Base-by-base conservation (phyloP, 495 filamentous ascomycete genomes). In the Podospora australis region DNA sequence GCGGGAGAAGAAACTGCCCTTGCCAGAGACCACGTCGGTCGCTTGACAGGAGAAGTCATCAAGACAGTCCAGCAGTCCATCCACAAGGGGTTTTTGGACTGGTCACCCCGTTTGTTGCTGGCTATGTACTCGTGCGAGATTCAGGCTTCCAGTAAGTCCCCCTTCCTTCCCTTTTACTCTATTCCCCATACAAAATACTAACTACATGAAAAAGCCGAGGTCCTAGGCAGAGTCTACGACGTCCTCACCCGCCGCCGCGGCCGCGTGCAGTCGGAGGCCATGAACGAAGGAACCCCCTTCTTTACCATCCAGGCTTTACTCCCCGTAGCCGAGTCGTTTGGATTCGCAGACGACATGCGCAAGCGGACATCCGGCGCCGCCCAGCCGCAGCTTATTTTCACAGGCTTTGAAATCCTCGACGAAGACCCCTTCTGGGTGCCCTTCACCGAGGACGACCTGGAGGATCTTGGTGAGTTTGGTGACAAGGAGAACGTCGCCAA, bases 91-190 rank as follows among this genome's bases (percentile, higher is more conserved):
- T 96, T 97, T 72, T 70, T 95, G 3, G 94, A 96, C 73, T 98
- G 91, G 91, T 90, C 84, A 47, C 90, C 94, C 1, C 80, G 92
- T 2, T 74, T 98, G 23, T 77, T 97, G 73, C 81, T 96, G 41
- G 90, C 92, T n/a, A 96, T 96, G 88, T 98, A 98, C 70, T 88
- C 83, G 46, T 91, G 88, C 63, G 91, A 96, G 59, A 96, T 98
- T 56, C 94, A 97, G 75, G 88, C 91, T 42, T 88, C 87, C 30
- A 88, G 87, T 91, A 77, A 58, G 81, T 70, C 38, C 26, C 30
- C 44, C 23, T 44, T 46, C 35, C 44, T 9, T 23, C 11, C 41
- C 6, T 48, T 36, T 14, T 43, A 13, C 38, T 24, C 11, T 24
- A n/a, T 19, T 42, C 20, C 2, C 23, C 23, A 32, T 44, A 50